Evolutionary conservation across 139 green algal genomes (phyloP), one percentile per base, ranked within the genome.

Genomic region (Deuterostichococcus epilithicus): DNA sequence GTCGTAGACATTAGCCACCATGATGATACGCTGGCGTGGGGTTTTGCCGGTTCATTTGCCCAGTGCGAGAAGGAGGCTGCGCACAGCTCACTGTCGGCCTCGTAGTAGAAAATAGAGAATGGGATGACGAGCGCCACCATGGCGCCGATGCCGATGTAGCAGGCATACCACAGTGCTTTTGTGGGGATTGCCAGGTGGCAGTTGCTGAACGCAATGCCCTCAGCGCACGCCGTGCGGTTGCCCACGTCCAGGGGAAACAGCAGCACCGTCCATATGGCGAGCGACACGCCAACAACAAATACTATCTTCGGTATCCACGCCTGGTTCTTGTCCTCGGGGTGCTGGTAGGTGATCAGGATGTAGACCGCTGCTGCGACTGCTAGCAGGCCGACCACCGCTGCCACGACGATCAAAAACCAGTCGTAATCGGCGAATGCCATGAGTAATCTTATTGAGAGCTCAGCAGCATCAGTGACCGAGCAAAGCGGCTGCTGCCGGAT

Each of bases 21-120:
- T n/a, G n/a, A n/a, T n/a, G n/a, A n/a, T n/a, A n/a, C n/a, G n/a
- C n/a, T n/a, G n/a, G n/a, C n/a, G n/a, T n/a, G n/a, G n/a, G n/a
- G n/a, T n/a, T n/a, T n/a, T n/a, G n/a, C n/a, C n/a, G n/a, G n/a
- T n/a, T n/a, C n/a, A n/a, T n/a, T n/a, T n/a, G n/a, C n/a, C n/a
- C n/a, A n/a, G n/a, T n/a, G n/a, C n/a, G n/a, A n/a, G n/a, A n/a
- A 47, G 13, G 37, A 30, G 25, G 47, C 23, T 36, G 37, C 85
- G 72, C 68, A 97, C 91, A 87, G 88, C 15, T 99, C 95, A 38
- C 81, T 89, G 84, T 98, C 95, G 0, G 86, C 91, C 84, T 99
- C 96, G 72, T 98, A 99, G 85, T 94, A 98, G 81, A 99, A 99
- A 32, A 98, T 82, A 26, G 91, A 90, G 86, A 99, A 98, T 22